Percentiles rank a stretch among this genome's conserved stretches.
Conservation (phyloP, 164 flowering plant genomes). For the Echeveria elegans region DNA sequence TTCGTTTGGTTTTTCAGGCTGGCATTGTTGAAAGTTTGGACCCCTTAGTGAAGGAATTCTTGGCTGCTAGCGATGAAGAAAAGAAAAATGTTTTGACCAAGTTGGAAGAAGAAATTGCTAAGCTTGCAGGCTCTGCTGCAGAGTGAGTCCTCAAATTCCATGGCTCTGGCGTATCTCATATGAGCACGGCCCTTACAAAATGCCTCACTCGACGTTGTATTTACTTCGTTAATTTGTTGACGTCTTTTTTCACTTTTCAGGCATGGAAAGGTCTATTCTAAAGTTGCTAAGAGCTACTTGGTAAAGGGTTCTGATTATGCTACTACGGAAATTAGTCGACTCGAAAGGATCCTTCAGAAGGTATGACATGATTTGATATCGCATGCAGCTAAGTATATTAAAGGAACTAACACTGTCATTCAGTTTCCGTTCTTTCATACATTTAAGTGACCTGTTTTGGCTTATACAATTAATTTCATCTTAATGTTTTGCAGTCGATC, state of each 20-base stretch:
- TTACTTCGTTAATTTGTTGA: not conserved
- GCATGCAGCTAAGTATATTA: not conserved
- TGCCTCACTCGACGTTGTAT: too few species aligned
- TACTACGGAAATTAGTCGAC: constrained; percentile 62
- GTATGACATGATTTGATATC: constrained; percentile 21
- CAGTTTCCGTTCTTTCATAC: not conserved
- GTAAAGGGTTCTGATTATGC: constrained; percentile 79
- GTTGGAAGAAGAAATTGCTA: constrained; percentile 70
- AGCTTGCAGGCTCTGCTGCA: constrained; percentile 61
- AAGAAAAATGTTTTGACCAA: constrained; percentile 46
- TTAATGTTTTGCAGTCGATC: constrained; percentile 53
- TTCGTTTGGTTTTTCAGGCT: constrained; percentile 38
- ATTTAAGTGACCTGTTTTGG: not conserved
- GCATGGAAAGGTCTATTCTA: constrained; percentile 75
- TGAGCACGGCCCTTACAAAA: too few species aligned
- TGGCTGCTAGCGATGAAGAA: constrained; percentile 57
- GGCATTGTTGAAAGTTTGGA: constrained; percentile 55
- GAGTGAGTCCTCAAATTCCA: constrained; percentile 32
- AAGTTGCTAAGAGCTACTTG: constrained; percentile 58
- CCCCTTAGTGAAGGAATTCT: constrained; percentile 70
- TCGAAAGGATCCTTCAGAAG: constrained; percentile 86
- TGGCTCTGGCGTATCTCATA: too few species aligned
- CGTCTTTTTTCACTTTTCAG: constrained; percentile 21
- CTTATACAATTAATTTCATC: not conserved
- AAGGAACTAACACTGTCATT: too few species aligned